These are phyloP conservation scores for Colletotrichum horii DNA, from an alignment of 2,329 filamentous ascomycete genomes.

Conservation along the genomic window DNA sequence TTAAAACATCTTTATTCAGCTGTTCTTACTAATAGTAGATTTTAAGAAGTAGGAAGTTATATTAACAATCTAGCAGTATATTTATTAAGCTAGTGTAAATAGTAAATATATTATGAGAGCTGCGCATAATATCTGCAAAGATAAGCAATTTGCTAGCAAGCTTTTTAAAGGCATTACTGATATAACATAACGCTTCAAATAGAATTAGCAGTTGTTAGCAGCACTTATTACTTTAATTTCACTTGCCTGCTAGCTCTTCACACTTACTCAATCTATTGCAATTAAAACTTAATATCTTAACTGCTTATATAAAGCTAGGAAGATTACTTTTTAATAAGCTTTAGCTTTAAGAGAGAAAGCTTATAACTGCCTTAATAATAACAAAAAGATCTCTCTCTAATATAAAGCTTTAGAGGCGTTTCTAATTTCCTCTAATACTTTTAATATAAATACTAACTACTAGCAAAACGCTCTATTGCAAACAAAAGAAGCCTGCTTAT, in stretches of 20 bases:
- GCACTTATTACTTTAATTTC: conserved; percentile 43
- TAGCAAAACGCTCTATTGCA: conserved; percentile 31
- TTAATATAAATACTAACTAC: conserved; percentile 41
- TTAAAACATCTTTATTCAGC: conserved; percentile 58
- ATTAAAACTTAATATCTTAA: no score
- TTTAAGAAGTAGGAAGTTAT: conserved; percentile 54
- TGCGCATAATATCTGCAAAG: not conserved
- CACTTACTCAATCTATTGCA: no score
- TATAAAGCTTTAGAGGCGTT: conserved; percentile 41
- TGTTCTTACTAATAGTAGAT: conserved; percentile 52
- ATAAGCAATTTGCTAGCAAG: not conserved
- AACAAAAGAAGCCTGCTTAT: conserved; percentile 32
- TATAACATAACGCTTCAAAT: conserved; percentile 38
- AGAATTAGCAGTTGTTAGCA: conserved; percentile 55
- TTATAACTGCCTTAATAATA: conserved; percentile 23
- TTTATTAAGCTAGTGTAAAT: conserved; percentile 50
- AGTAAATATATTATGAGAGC: not conserved
- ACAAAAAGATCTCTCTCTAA: conserved; percentile 35
- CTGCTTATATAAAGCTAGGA: conserved; percentile 36
- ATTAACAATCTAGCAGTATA: conserved; percentile 52
- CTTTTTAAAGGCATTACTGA: conserved; percentile 38
- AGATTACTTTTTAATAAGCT: conserved; percentile 44
- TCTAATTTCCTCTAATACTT: conserved; percentile 46
- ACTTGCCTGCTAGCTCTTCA: conserved; percentile 48
- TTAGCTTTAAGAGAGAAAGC: conserved; percentile 34